Base-by-base conservation (phyloP, 495 filamentous ascomycete genomes). In the Penicillium cataractarum region DNA sequence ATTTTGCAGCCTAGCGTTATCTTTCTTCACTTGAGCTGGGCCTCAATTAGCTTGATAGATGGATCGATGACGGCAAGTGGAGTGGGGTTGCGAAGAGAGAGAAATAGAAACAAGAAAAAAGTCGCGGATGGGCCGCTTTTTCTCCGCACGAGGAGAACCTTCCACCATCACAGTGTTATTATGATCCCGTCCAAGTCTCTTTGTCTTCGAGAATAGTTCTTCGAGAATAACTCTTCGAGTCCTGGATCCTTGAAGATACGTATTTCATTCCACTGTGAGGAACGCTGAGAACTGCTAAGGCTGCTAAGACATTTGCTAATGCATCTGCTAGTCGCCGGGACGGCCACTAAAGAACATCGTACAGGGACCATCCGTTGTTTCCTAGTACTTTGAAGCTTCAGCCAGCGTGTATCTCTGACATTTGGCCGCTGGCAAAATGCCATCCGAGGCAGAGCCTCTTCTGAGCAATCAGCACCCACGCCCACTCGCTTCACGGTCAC, bases 401-500 rank as follows among this genome's bases (percentile, higher is more conserved):
- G 13, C 19, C 13, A 29, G 24, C 15, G 24, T 4, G 1, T 6
- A 29, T n/a, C 24, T 17, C 6, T 29, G 24, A 17, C 24, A 9
- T 29, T 29, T 13, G 13, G 1, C 29, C 24, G 12, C 46, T 50
- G 46, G 12, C 46, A 7, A 50, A 22, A 66, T 66, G 58, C 22
- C 65, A 7, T 40, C 33, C 21, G 65, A 68, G 33, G 55, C 54
- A 3, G 58, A 64, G 13, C 22, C 65, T 15, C 29, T 68, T 22
- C 24, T 68, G 29, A 55, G 62, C 10, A 21, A 17, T 19, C 31
- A 12, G 19, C 32, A 33, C 10, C 4, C 13, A 8, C 21, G 24
- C 4, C 26, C 33, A 33, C 19, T 48, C n/a, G n/a, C 48, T 13
- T 4, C 24, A 15, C 24, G 48, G 48, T 29, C 10, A 12, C 61